Evolutionary conservation across 2,329 filamentous ascomycete species (phyloP).

Genomic region (Scedosporium minutisporum): DNA sequence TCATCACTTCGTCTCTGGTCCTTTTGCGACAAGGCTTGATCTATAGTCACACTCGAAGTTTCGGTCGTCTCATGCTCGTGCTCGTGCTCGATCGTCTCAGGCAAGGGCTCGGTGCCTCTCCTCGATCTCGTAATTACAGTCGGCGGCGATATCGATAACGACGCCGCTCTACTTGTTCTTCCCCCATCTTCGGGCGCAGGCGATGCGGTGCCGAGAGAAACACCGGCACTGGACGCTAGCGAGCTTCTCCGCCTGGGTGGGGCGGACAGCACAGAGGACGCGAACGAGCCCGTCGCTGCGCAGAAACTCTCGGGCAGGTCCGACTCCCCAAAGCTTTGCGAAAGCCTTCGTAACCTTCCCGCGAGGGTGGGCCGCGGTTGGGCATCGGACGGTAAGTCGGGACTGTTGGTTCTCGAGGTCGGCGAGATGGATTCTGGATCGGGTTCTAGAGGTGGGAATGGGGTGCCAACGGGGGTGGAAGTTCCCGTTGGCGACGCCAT

Average conservation of each 20-base stretch:
- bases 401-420: background rate
- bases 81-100: background rate
- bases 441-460: background rate
- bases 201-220: background rate
- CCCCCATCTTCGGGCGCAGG: background rate
- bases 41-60: too few relatives aligned
- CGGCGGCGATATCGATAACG: background rate
- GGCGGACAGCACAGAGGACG: slow-evolving; percentile 24
- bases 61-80: background rate
- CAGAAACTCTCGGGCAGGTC: slow-evolving; percentile 36
- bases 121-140: background rate
- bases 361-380: slow-evolving; percentile 2
- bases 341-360: slow-evolving; percentile 19
- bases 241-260: slow-evolving; percentile 8
- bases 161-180: background rate
- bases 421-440: background rate
- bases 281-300: slow-evolving; percentile 35
- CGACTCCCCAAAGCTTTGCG: slow-evolving; percentile 33
- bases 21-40: background rate
- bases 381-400: background rate
- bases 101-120: background rate
- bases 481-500: background rate
- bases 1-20: background rate
- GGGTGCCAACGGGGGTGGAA: background rate
- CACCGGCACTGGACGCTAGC: background rate